Evolutionary conservation across 176 grass and related monocot species (phyloP).

Genomic region (Leersia perrieri): DNA sequence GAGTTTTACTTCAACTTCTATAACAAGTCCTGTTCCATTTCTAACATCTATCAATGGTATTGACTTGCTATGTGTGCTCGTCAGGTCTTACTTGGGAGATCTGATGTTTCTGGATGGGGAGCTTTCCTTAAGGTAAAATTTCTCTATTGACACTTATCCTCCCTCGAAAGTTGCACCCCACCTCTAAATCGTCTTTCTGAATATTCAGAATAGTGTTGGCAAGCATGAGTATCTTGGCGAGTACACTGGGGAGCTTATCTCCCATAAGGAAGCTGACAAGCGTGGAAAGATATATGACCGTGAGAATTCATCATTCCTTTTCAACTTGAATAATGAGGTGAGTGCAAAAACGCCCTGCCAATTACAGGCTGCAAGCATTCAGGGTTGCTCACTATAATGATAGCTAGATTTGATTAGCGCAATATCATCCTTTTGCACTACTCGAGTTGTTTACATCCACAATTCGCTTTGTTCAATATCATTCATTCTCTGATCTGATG

Average conservation of each 20-base stretch:
- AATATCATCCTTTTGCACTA: neutral
- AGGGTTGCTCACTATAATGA: neutral
- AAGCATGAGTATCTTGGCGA: slow-evolving; percentile 98
- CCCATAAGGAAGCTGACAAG: slow-evolving; percentile 93
- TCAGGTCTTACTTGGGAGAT: slow-evolving; percentile 93
- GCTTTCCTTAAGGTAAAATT: slow-evolving; percentile 84
- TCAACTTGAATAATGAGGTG: slow-evolving; percentile 96
- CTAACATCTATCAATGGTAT: neutral
- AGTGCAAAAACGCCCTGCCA: neutral
- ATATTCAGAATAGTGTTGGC: slow-evolving; percentile 76
- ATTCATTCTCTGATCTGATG: neutral
- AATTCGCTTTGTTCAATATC: slow-evolving; percentile 2
- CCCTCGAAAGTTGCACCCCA: neutral
- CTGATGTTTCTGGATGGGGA: slow-evolving; percentile 95
- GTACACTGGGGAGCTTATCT: slow-evolving; percentile 97
- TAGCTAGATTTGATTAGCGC: neutral
- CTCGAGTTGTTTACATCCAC: neutral
- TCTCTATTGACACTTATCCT: neutral
- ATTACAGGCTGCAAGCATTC: neutral
- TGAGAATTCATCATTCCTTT: slow-evolving; percentile 94
- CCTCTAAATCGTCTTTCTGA: slow-evolving; percentile 17
- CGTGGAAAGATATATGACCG: slow-evolving; percentile 97
- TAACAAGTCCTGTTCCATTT: slow-evolving; percentile 9
- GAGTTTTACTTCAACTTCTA: neutral
- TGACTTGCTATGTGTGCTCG: neutral